Evolutionary conservation across 2,329 filamentous ascomycete species (phyloP).

Genomic region (Aspergillus pseudonomiae): DNA sequence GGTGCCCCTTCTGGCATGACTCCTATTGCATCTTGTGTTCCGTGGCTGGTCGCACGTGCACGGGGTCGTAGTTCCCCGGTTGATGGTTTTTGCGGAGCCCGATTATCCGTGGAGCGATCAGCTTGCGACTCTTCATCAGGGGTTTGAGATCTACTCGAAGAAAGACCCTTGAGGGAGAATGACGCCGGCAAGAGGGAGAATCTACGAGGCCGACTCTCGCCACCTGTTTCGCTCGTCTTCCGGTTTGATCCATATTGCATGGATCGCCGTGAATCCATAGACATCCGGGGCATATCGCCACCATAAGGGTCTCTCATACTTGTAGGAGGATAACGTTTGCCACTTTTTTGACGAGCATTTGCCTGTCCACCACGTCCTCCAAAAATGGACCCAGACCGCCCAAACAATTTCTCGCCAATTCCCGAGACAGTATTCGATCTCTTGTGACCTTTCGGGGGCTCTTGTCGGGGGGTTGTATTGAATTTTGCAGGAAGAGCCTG

Average conservation of each 20-base stretch:
- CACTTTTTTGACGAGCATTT: slow-evolving; percentile 48
- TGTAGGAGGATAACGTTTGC: slow-evolving; percentile 81
- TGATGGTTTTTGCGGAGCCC: slow-evolving; percentile 37
- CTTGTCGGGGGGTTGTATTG: slow-evolving; percentile 56
- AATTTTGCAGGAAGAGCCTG: slow-evolving; percentile 62
- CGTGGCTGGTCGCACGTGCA: slow-evolving; percentile 36
- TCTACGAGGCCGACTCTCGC: slow-evolving; percentile 63
- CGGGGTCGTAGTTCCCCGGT: slow-evolving; percentile 35
- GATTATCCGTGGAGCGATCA: slow-evolving; percentile 39
- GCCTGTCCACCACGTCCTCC: slow-evolving; percentile 54
- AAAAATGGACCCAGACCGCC: slow-evolving; percentile 80
- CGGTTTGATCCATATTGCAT: slow-evolving; percentile 70
- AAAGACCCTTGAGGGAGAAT: slow-evolving; percentile 68
- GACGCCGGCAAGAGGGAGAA: slow-evolving; percentile 71
- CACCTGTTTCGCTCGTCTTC: slow-evolving; percentile 70
- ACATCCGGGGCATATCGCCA: slow-evolving; percentile 62
- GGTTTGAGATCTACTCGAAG: slow-evolving; percentile 55
- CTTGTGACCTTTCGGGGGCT: slow-evolving; percentile 59
- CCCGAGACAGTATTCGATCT: slow-evolving; percentile 76
- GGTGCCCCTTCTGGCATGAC: slow-evolving; percentile 32
- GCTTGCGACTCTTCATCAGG: slow-evolving; percentile 46
- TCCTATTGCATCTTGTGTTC: slow-evolving; percentile 35
- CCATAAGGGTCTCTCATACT: slow-evolving; percentile 80
- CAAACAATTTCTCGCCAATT: slow-evolving; percentile 82
- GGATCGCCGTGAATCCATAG: slow-evolving; percentile 74